Evolutionary conservation across 345 rosid species (phyloP), one percentile per base, ranked within the genome.

Genomic region (Luvunga scandens): DNA sequence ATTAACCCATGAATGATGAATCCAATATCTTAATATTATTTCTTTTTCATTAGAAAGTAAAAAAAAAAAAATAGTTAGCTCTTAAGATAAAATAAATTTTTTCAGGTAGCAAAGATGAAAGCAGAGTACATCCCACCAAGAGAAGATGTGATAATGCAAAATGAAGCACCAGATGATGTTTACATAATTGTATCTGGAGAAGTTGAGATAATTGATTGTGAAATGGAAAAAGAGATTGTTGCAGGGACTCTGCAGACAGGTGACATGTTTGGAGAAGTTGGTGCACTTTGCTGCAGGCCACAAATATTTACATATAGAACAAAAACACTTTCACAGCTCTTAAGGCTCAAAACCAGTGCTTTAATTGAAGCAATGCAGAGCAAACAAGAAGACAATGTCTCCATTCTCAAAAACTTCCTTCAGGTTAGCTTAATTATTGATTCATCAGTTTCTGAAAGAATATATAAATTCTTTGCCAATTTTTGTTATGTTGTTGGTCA

Each of bases 51-150:
- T 45, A 45, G 13, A 42, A 42, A 10, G 48, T 2, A 45, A 45
- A 45, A 42, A 10, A 45, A 45, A 45, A 42, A 45, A 45, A 45
- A 42, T 42, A 45, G 50, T 45, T 45, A 45, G 50, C 50, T 45
- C 18, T 45, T 14, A 5, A 39, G 5, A 27, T 72, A 16, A 31
- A 45, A 19, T 30, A 72, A 56, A 5, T 6, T 56, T 34, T 22
- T 28, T 61, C 61, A 93, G 98, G 95, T 93, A 13, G 84, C 97
- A 1, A 89, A 88, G 81, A 92, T 92, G 95, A 93, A 83, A 78
- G 97, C 97, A 7, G 99, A 95, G 87, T 95, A 95, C 80, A 82
- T 93, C 71, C 99, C 99, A 7, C 98, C 98, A 16, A 87, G 88
- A 84, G 99, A 93, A 79, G 99, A 95, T 83, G 96, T 95, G 6